Conservation (phyloP, 345 rosid genomes). For the Xanthoceras sorbifolium region DNA sequence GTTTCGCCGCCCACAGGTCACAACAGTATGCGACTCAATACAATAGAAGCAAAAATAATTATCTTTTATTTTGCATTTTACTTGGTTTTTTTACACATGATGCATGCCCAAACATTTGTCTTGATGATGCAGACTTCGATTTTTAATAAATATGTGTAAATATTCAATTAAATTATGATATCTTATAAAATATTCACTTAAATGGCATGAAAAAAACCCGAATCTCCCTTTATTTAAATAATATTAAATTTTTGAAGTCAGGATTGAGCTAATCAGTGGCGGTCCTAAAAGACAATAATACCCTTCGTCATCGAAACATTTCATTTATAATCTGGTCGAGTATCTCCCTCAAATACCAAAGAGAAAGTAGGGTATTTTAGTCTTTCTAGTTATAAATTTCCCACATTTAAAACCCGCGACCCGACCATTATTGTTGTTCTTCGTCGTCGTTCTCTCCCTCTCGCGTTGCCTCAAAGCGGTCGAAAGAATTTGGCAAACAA, state of each 20-base stretch:
- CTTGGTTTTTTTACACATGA: too few relatives aligned
- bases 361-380: neutral
- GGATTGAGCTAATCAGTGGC: too few relatives aligned
- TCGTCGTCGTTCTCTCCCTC: neutral
- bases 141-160: too few relatives aligned
- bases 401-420: neutral
- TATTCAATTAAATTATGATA: too few relatives aligned
- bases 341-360: neutral
- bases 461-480: conserved; percentile 6
- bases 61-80: too few relatives aligned
- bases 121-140: too few relatives aligned
- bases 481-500: conserved; percentile 7
- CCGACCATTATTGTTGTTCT: neutral
- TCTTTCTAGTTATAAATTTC: neutral
- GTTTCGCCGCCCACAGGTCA: too few relatives aligned
- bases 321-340: conserved; percentile 10
- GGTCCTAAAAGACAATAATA: neutral
- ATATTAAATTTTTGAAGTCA: too few relatives aligned
- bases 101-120: too few relatives aligned
- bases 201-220: too few relatives aligned
- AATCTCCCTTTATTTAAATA: too few relatives aligned
- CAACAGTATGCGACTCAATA: neutral
- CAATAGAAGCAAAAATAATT: neutral
- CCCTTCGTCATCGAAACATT: neutral
- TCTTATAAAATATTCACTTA: too few relatives aligned